These are phyloP conservation scores for Yarrowia divulgata DNA, from an alignment of 805 yeast genomes.

Conservation along the genomic window DNA sequence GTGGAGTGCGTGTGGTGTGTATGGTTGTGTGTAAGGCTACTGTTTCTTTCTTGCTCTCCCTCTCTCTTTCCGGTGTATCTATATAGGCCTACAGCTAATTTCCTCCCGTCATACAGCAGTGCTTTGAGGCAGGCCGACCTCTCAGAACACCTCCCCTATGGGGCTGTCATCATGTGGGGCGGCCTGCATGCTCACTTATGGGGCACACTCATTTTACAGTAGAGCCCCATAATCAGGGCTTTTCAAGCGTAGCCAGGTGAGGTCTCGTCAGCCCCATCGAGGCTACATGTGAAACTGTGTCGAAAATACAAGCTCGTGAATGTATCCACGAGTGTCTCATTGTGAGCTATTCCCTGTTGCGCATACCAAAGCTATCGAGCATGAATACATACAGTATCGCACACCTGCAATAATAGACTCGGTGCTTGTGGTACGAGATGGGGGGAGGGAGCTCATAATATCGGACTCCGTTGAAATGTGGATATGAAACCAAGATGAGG, in stretches of 20 bases:
- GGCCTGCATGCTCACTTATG: background rate
- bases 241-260: background rate
- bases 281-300: background rate
- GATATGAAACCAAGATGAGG: slow-evolving; percentile 4
- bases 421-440: background rate
- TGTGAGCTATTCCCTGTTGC: background rate
- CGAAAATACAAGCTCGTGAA: background rate
- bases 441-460: background rate
- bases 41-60: background rate
- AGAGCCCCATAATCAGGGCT: background rate
- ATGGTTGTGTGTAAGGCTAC: background rate
- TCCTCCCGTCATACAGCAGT: background rate
- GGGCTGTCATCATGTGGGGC: slow-evolving; percentile 12
- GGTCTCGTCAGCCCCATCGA: background rate
- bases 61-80: background rate
- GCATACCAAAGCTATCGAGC: background rate
- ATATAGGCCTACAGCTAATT: background rate
- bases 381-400: too few species aligned
- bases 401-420: background rate
- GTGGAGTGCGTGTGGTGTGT: background rate
- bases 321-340: too few species aligned
- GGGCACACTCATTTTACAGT: background rate
- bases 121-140: slow-evolving; percentile 13
- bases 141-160: background rate
- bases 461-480: background rate